Base-by-base conservation (phyloP, 306 rosid genomes). In the Mimosa bimucronata region DNA sequence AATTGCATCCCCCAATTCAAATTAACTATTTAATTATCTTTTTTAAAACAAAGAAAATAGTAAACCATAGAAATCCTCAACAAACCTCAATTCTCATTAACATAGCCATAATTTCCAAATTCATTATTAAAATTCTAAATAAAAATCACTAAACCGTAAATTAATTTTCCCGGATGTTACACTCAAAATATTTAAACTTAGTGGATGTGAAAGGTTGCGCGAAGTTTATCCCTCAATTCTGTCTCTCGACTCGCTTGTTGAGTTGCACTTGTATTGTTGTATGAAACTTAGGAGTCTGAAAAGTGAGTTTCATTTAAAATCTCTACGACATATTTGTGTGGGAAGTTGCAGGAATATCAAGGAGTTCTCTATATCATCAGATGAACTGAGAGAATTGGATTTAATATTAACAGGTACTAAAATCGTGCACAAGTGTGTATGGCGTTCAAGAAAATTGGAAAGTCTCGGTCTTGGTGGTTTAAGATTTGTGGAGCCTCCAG, bases 151-250 rank as follows among this genome's bases (percentile, higher is more conserved):
- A n/a, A n/a, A n/a, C n/a, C n/a, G n/a, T n/a, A n/a, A n/a, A n/a
- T n/a, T n/a, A n/a, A n/a, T n/a, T n/a, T n/a, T n/a, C n/a, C n/a
- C n/a, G n/a, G n/a, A n/a, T n/a, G n/a, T n/a, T n/a, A n/a, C n/a
- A n/a, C n/a, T n/a, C n/a, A n/a, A n/a, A n/a, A n/a, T n/a, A n/a
- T n/a, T n/a, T n/a, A n/a, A n/a, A 7, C 60, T 71, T 8, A 5
- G 1, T 3, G 0, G 0, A 0, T 71, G 61, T 8, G 7, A 15
- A 26, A 79, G 50, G 60, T 74, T 83, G 62, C 7, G 21, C 3
- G 14, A 75, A 7, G 44, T 83, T 45, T 81, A 76, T 58, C 4
- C 78, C 5, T 60, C 79, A 1, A 65, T 80, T 73, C 62, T 45
- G 16, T 62, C 16, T 64, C 74, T 77, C 2, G 14, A 14, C 5